These are phyloP conservation scores for Plasmopara viticola DNA, from an alignment of 352 stramenopile genomes.

Conservation along the genomic window DNA sequence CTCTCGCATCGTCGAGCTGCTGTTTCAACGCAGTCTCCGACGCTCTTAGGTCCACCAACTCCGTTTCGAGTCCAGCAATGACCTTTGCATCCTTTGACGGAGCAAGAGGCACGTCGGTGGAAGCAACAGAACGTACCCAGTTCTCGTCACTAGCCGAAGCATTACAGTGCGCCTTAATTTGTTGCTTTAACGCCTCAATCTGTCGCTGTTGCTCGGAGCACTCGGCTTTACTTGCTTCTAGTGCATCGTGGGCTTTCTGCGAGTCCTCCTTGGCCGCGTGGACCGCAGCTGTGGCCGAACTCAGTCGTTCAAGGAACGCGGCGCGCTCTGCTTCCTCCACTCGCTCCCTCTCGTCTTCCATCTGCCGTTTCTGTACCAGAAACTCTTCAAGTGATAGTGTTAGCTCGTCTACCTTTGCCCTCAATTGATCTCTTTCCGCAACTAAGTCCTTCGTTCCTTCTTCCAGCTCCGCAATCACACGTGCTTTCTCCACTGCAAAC, in stretches of 20 bases:
- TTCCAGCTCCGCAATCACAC: constrained; percentile 21
- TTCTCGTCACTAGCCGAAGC: not conserved
- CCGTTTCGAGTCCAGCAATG: constrained; percentile 18
- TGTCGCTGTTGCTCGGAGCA: constrained; percentile 18
- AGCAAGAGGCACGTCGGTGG: too few relatives aligned
- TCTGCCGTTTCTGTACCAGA: constrained; percentile 16
- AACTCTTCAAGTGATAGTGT: constrained; percentile 18
- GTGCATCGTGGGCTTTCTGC: constrained; percentile 14
- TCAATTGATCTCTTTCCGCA: constrained; percentile 10
- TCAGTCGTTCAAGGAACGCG: constrained; percentile 20
- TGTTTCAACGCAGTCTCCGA: constrained; percentile 15
- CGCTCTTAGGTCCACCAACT: constrained; percentile 17
- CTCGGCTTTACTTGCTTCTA: constrained; percentile 23
- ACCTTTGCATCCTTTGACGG: not conserved
- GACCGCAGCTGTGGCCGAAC: constrained; percentile 7
- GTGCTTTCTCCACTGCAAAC: constrained; percentile 20
- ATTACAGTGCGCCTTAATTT: constrained; percentile 14
- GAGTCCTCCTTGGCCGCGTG: constrained; percentile 20
- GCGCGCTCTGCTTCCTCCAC: constrained; percentile 17
- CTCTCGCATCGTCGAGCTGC: constrained; percentile 19
- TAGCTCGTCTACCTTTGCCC: constrained; percentile 15
- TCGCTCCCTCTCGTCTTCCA: too few relatives aligned
- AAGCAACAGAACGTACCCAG: too few relatives aligned
- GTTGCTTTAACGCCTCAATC: constrained; percentile 22
- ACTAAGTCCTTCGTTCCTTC: constrained; percentile 2